These are phyloP conservation scores for Lentinula edodes DNA, from an alignment of 768 basidiomycete genomes.

Conservation along the genomic window DNA sequence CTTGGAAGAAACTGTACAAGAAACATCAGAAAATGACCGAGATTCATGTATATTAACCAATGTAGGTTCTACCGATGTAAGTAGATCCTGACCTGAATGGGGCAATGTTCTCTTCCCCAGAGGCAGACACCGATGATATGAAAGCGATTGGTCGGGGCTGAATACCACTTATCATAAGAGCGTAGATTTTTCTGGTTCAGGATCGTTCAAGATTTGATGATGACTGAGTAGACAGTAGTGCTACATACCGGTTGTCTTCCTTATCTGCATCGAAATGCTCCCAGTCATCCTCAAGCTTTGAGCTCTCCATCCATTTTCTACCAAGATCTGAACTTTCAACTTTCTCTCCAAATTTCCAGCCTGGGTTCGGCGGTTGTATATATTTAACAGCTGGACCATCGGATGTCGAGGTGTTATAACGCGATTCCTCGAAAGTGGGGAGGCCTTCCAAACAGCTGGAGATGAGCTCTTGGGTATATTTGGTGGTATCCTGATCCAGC, in stretches of 20 bases:
- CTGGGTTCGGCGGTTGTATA: slow-evolving; percentile 30
- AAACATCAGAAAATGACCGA: background rate
- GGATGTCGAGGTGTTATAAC: background rate
- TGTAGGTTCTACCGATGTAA: too few relatives aligned
- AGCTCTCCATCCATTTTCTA: slow-evolving; percentile 32
- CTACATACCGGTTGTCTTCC: slow-evolving; percentile 26
- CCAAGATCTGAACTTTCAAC: slow-evolving; percentile 28
- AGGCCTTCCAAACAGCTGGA: background rate
- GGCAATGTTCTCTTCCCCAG: slow-evolving; percentile 55
- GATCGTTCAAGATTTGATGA: background rate
- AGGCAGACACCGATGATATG: slow-evolving; percentile 51
- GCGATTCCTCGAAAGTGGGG: background rate
- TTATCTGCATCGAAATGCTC: slow-evolving; percentile 28
- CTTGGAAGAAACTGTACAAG: slow-evolving; percentile 36
- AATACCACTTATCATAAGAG: slow-evolving; percentile 47
- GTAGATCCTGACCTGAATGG: slow-evolving; percentile 37
- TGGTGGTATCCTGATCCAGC: background rate
- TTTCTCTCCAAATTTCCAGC: slow-evolving; percentile 31
- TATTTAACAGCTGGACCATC: slow-evolving; percentile 13
- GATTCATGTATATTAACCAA: background rate
- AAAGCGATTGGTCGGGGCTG: slow-evolving; percentile 67
- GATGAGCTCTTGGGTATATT: background rate
- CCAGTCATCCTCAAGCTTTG: slow-evolving; percentile 29
- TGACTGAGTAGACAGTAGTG: background rate
- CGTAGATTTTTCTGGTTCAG: slow-evolving; percentile 31